Conservation (phyloP, 768 basidiomycete genomes). For the Rhizopogon rudus region DNA sequence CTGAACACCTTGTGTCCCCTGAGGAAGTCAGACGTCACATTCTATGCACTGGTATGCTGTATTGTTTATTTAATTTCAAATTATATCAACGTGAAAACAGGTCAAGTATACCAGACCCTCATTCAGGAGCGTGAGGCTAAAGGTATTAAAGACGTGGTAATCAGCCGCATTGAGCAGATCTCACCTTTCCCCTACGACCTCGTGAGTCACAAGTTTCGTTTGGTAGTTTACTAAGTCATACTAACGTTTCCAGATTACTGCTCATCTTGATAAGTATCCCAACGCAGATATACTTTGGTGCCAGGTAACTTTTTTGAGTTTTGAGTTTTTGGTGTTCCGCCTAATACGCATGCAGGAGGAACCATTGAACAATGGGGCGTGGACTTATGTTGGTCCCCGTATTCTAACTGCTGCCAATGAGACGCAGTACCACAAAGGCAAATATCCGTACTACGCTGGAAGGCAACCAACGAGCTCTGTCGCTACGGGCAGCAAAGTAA, state of each 20-base stretch:
- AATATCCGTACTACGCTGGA: slow-evolving; percentile 90
- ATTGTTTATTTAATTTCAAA: slow-evolving; percentile 1
- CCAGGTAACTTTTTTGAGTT: slow-evolving; percentile 44
- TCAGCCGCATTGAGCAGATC: slow-evolving; percentile 91
- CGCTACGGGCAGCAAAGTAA: slow-evolving; percentile 86
- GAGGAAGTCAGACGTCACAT: slow-evolving; percentile 91
- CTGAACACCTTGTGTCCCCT: slow-evolving; percentile 65
- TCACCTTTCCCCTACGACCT: slow-evolving; percentile 98
- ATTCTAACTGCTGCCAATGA: slow-evolving; percentile 90
- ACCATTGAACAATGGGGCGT: slow-evolving; percentile 95
- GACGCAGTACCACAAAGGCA: slow-evolving; percentile 87
- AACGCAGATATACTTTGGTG: slow-evolving; percentile 94
- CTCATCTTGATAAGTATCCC: slow-evolving; percentile 94
- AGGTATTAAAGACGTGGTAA: slow-evolving; percentile 89
- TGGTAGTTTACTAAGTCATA: neutral
- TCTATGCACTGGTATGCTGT: slow-evolving; percentile 68
- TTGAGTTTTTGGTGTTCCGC: neutral
- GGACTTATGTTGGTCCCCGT: slow-evolving; percentile 93
- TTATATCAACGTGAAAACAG: slow-evolving; percentile 27
- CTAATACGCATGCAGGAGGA: slow-evolving; percentile 55
- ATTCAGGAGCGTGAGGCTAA: slow-evolving; percentile 86
- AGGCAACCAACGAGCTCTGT: slow-evolving; percentile 90
- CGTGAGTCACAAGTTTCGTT: slow-evolving; percentile 36
- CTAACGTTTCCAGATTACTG: slow-evolving; percentile 56
- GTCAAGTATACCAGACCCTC: slow-evolving; percentile 92